Base-by-base conservation (phyloP, 495 filamentous ascomycete species). In the Talaromyces thailandensis region DNA sequence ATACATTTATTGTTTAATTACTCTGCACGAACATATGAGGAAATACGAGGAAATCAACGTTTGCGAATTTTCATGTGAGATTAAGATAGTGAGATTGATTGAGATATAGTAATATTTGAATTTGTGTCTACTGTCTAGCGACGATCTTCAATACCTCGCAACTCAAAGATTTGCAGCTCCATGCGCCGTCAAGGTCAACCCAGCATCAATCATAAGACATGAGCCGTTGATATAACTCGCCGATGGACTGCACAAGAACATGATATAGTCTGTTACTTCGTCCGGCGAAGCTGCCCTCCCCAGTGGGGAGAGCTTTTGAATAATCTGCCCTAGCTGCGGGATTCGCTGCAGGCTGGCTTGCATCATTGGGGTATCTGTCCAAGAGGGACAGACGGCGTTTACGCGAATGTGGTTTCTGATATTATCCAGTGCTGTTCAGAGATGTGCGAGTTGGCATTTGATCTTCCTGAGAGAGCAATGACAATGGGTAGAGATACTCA, bases 351-450 rank as follows among this genome's bases (percentile, higher is more conserved):
- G 67, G 7, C 65, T 68, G 16, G 67, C 63, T 9, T 72, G 67
- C 2, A 76, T 63, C 64, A 82, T 70, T 0, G 75, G 73, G 0
- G 77, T 79, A 16, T 72, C 62, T 0, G 77, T 68, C 68, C 75
- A 81, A 4, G 71, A 68, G 0, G 80, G 77, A 55, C 70, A 76
- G 3, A 82, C 60, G 4, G 70, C 69, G 64, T 82, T 82, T 3
- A 80, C 74, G 1, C 79, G 68, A 24, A 81, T 75, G 0, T 66
- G 65, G 25, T 70, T 26, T 3, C 45, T 23, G 0, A 65, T 70
- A 31, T 72, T 64, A 48, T 79, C 72, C 4, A 71, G 2, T 23
- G 77, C 72, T 79, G 66, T 28, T 67, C 9, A 35, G 9, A 21
- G n/a, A 45, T 45, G 16, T 45, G 16, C 6, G 40, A 45, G 40